phyloP scores from a whole-genome alignment of 805 yeast species.

The Lipomyces sp. region DNA sequence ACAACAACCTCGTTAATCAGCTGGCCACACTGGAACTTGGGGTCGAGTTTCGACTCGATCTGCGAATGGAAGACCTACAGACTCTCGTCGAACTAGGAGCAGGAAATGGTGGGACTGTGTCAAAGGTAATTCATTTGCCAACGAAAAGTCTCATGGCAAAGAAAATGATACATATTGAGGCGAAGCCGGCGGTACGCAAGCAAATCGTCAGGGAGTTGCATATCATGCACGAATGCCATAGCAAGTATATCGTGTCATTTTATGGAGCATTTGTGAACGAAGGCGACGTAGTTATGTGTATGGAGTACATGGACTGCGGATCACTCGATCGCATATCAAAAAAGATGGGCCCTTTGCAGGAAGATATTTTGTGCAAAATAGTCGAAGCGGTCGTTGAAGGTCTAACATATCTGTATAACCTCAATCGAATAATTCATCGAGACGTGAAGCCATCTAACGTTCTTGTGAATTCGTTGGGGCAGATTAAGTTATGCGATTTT shows the following conservation, averaged over 20 bases:
- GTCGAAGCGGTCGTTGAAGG: constrained; percentile 78
- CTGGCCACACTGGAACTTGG: constrained; percentile 52
- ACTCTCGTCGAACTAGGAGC: constrained; percentile 76
- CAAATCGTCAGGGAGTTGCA: constrained; percentile 86
- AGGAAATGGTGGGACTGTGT: constrained; percentile 92
- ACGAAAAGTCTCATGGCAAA: constrained; percentile 86
- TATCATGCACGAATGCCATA: constrained; percentile 83
- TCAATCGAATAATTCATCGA: constrained; percentile 87
- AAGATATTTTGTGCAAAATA: constrained; percentile 65
- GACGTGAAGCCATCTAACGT: constrained; percentile 97
- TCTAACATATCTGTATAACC: constrained; percentile 71
- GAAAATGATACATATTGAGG: constrained; percentile 81
- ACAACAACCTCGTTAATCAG: constrained; percentile 38
- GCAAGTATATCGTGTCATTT: constrained; percentile 79
- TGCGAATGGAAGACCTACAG: constrained; percentile 65
- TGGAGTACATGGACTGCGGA: constrained; percentile 96
- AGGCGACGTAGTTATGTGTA: constrained; percentile 78
- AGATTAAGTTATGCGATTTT: constrained; percentile 89
- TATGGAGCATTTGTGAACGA: constrained; percentile 82
- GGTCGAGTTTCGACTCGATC: constrained; percentile 51
- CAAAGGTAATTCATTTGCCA: constrained; percentile 84
- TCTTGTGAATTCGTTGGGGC: constrained; percentile 78
- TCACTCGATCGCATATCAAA: constrained; percentile 77
- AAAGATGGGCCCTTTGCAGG: constrained; percentile 61
- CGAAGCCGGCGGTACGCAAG: constrained; percentile 69